Conservation (phyloP, 257 asterid genomes). For the Nemophila menziesii region DNA sequence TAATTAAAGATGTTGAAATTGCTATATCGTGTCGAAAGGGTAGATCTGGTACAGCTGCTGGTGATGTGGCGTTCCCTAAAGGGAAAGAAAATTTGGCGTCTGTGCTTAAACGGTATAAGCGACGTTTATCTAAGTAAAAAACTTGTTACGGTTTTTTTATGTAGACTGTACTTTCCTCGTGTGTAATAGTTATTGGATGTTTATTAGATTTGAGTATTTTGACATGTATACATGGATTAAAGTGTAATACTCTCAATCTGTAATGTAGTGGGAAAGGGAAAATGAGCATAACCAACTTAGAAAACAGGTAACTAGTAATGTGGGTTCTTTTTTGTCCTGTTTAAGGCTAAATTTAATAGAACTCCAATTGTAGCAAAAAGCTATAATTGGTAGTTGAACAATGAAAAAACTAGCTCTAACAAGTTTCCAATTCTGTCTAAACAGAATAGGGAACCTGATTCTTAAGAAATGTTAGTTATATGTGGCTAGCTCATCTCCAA, state of each 20-base stretch:
- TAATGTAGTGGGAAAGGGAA: not conserved
- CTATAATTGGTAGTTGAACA: no score
- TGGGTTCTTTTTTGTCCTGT: no score
- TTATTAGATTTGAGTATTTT: not conserved
- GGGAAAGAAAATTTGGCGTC: constrained; percentile 90
- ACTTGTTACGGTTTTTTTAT: constrained; percentile 16
- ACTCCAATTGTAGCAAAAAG: no score
- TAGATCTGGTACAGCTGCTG: constrained; percentile 94
- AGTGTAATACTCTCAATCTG: not conserved
- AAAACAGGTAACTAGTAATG: not conserved
- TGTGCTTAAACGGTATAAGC: constrained; percentile 85
- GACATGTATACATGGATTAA: not conserved
- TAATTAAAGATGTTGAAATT: constrained; percentile 60
- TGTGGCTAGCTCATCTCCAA: no score
- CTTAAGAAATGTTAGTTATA: no score
- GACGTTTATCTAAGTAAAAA: constrained; percentile 64
- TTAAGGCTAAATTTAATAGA: no score
- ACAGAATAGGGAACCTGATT: no score
- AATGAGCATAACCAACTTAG: not conserved
- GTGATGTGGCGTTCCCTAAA: constrained; percentile 91
- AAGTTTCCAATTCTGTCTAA: no score
- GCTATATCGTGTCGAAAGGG: constrained; percentile 90
- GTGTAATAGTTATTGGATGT: no score
- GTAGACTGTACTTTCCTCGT: not conserved
- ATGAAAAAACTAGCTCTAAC: no score